Evolutionary conservation across 306 rosid species (phyloP).

Genomic region (Myrica gale): DNA sequence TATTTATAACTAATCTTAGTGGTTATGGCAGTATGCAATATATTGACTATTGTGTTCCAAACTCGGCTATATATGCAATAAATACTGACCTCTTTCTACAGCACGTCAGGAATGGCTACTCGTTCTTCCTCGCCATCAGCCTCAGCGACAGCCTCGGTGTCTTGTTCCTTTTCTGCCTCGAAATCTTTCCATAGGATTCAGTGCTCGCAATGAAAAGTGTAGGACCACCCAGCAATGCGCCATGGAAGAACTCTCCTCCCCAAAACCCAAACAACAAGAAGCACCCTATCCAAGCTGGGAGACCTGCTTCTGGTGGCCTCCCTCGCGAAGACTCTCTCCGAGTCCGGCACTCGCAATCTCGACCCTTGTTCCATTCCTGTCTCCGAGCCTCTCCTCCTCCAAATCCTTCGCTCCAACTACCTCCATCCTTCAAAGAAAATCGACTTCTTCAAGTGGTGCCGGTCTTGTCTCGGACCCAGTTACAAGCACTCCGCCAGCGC

Average conservation of each 20-base stretch:
- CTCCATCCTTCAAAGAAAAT: conserved; percentile 65
- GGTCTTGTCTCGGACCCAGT: conserved; percentile 32
- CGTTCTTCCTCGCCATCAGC: background rate
- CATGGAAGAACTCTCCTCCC: conserved; percentile 36
- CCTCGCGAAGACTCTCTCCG: conserved; percentile 51
- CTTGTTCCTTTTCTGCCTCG: background rate
- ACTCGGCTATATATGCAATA: too few species aligned
- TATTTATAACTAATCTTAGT: too few species aligned
- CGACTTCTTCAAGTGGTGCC: conserved; percentile 59
- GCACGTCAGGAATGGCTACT: background rate
- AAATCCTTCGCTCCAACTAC: conserved; percentile 46
- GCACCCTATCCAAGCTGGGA: conserved; percentile 32
- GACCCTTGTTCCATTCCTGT: conserved; percentile 42
- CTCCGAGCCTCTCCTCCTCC: conserved; percentile 52
- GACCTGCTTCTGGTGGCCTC: conserved; percentile 62
- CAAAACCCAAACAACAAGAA: conserved; percentile 16
- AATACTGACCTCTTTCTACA: too few species aligned
- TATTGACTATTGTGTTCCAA: too few species aligned
- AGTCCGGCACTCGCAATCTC: conserved; percentile 54
- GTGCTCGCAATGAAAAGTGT: conserved; percentile 37
- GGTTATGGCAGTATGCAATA: too few species aligned
- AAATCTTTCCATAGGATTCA: background rate
- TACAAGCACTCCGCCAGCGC: conserved; percentile 35
- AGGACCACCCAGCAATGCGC: conserved; percentile 30
- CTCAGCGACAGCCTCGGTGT: background rate